These are phyloP conservation scores for Telopea speciosissima DNA, from an alignment of 177 flowering plant species.

Conservation along the genomic window DNA sequence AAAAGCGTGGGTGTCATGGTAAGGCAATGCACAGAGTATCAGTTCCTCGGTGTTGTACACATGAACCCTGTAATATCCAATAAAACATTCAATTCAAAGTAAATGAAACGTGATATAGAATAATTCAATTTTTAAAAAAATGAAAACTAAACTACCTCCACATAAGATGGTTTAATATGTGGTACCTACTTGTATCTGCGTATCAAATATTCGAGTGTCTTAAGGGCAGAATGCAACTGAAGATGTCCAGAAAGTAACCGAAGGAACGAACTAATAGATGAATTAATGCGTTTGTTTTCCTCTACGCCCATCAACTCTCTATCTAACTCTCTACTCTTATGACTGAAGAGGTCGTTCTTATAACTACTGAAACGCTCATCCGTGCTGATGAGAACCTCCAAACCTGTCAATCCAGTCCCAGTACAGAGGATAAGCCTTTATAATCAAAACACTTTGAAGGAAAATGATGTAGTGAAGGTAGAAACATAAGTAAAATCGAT, in stretches of 20 bases:
- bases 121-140: not conserved
- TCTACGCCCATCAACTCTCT: conserved; percentile 59
- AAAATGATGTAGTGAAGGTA: too few relatives aligned
- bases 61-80: conserved; percentile 51
- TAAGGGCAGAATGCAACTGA: conserved; percentile 46
- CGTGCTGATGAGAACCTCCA: conserved; percentile 46
- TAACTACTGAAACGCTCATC: conserved; percentile 53
- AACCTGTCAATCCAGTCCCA: conserved; percentile 33
- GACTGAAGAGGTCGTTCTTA: conserved; percentile 61
- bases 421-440: too few relatives aligned
- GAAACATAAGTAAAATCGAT: too few relatives aligned
- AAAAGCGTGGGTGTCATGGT: conserved; percentile 85
- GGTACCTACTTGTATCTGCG: conserved; percentile 76
- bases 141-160: too few relatives aligned
- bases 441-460: too few relatives aligned
- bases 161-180: too few relatives aligned
- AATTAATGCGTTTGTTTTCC: conserved; percentile 54
- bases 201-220: conserved; percentile 80
- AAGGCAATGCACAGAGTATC: conserved; percentile 74
- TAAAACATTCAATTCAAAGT: not conserved
- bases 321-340: conserved; percentile 59
- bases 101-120: not conserved
- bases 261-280: conserved; percentile 50
- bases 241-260: conserved; percentile 67
- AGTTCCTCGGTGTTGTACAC: conserved; percentile 69